Percentiles rank a stretch among this genome's conserved stretches.
Evolutionary conservation across 2,329 filamentous ascomycete species (phyloP).

Genomic region (Colletotrichum sidae): DNA sequence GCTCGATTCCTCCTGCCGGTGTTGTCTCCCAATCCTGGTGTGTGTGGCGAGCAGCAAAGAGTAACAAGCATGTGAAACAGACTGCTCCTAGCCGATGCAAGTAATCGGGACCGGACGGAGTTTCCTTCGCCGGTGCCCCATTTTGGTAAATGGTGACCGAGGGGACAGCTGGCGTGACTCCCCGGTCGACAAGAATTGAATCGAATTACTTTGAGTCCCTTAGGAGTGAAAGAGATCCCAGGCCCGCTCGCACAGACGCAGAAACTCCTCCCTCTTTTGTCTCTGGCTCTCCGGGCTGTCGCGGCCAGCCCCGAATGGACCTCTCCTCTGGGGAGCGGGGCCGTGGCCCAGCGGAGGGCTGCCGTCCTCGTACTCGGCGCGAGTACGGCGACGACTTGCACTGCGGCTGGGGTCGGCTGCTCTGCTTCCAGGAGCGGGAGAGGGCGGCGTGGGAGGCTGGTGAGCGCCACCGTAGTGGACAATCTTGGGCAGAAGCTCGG

Average conservation of each 20-base stretch:
- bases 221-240: conserved; percentile 98
- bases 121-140: conserved; percentile 2
- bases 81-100: conserved; percentile 28
- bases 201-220: conserved; percentile 41
- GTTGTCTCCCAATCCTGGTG: conserved; percentile 16
- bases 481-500: conserved; percentile 91
- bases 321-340: conserved; percentile 69
- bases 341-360: conserved; percentile 87
- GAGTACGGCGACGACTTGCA: conserved; percentile 77
- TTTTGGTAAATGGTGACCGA: conserved; percentile 12
- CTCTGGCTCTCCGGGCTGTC: conserved; percentile 86
- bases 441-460: conserved; percentile 92
- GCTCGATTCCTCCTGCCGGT: conserved; percentile 8
- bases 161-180: conserved; percentile 1
- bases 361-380: conserved; percentile 93
- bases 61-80: conserved; percentile 19
- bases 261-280: conserved; percentile 93
- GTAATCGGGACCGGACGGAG: conserved; percentile 21
- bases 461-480: conserved; percentile 91
- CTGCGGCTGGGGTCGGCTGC: conserved; percentile 65
- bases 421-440: conserved; percentile 70
- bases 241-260: conserved; percentile 85
- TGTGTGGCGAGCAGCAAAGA: conserved; percentile 19
- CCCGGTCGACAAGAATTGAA: conserved; percentile 16
- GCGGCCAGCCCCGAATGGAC: conserved; percentile 83